These are phyloP conservation scores for Hymenoscyphus fraxineus DNA, from an alignment of 2,329 filamentous ascomycete species.

Conservation along the genomic window DNA sequence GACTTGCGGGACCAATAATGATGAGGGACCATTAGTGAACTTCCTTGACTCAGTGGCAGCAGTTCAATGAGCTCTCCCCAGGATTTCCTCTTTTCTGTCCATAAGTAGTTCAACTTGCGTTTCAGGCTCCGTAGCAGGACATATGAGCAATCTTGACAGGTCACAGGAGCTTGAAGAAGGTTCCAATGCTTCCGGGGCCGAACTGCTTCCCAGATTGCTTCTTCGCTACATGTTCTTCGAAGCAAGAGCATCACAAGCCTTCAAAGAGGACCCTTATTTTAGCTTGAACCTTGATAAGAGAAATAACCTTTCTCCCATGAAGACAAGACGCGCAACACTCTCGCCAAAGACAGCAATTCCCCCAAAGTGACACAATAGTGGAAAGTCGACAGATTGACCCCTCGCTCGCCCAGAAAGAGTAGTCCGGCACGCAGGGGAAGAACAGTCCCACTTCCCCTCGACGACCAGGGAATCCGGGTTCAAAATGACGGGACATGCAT, in stretches of 20 bases:
- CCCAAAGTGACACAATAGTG: slow-evolving; percentile 1
- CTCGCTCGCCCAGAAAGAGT: background rate
- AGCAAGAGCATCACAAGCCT: too few relatives aligned
- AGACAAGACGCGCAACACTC: slow-evolving; percentile 4
- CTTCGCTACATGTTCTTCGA: background rate
- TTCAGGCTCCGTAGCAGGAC: too few relatives aligned
- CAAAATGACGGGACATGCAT: background rate
- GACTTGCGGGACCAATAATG: too few relatives aligned
- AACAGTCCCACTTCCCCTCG: background rate
- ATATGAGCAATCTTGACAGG: too few relatives aligned
- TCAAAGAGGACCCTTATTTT: background rate
- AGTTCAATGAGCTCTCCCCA: too few relatives aligned
- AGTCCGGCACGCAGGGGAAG: background rate
- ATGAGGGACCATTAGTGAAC: too few relatives aligned
- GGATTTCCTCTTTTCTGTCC: too few relatives aligned
- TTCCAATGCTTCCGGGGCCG: background rate
- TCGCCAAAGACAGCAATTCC: background rate
- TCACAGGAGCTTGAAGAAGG: background rate
- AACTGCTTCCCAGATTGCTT: background rate
- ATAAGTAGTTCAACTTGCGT: too few relatives aligned
- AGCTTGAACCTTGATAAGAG: background rate
- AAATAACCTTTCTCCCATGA: background rate
- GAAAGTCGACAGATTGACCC: slow-evolving; percentile 2
- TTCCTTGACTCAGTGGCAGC: too few relatives aligned
- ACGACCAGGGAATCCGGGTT: background rate